Conservation (phyloP, 1,284 basidiomycete species). For the Microbotryum saponariae region DNA sequence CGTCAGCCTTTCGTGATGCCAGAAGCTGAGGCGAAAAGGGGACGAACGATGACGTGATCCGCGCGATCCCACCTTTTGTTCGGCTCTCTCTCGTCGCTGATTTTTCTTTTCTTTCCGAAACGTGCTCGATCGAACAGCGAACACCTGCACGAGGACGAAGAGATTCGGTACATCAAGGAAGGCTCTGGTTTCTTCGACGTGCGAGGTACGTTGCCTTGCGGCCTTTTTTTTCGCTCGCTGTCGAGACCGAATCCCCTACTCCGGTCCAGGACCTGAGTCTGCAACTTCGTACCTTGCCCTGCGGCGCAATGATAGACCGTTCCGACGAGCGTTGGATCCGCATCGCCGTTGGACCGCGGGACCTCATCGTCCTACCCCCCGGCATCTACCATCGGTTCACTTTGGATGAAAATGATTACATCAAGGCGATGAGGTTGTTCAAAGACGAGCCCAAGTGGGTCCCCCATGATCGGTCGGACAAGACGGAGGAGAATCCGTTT, state of each 20-base stretch:
- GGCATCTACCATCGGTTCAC: conserved; percentile 78
- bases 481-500: conserved; percentile 57
- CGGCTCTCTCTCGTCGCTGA: background rate
- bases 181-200: conserved; percentile 82
- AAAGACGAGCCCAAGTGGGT: conserved; percentile 84
- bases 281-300: background rate
- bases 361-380: conserved; percentile 46
- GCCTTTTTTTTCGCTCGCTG: background rate
- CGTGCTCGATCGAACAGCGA: conserved; percentile 13
- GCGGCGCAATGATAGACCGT: conserved; percentile 40
- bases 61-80: background rate
- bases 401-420: conserved; percentile 58
- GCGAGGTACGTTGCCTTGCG: conserved; percentile 49
- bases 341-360: conserved; percentile 58
- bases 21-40: background rate
- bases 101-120: too few species aligned
- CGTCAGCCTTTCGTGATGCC: too few species aligned
- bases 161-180: conserved; percentile 72
- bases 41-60: background rate
- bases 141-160: conserved; percentile 84
- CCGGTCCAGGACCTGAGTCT: background rate
- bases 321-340: conserved; percentile 64
- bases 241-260: background rate
- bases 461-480: conserved; percentile 57
- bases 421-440: conserved; percentile 69